These are phyloP conservation scores for Centrapalus pauciflorus DNA, from an alignment of 129 eudicot species.

Conservation along the genomic window DNA sequence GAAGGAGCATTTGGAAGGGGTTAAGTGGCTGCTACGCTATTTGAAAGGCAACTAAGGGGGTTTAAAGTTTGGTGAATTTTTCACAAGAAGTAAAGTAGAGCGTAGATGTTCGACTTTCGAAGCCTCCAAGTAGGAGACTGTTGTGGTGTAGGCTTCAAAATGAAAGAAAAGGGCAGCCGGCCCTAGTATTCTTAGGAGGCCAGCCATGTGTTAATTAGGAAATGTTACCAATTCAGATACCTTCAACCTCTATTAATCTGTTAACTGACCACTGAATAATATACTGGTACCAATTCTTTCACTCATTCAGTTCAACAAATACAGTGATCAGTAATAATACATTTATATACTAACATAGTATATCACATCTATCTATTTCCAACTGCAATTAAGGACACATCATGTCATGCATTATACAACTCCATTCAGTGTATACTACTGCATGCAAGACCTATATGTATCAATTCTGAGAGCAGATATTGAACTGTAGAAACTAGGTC, in stretches of 20 bases:
- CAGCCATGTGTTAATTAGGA: too few relatives aligned
- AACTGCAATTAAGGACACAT: not conserved
- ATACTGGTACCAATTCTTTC: not conserved
- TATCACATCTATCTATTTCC: constrained; percentile 4
- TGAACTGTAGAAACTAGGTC: not conserved
- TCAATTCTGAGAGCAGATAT: not conserved
- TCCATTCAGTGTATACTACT: constrained; percentile 9
- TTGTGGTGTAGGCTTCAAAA: too few relatives aligned
- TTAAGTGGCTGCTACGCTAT: too few relatives aligned
- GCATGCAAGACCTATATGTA: not conserved
- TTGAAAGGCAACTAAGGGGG: too few relatives aligned
- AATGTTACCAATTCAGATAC: not conserved
- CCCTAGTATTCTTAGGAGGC: too few relatives aligned
- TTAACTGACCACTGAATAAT: not conserved
- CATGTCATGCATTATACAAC: constrained; percentile 3
- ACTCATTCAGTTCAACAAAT: not conserved
- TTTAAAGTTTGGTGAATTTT: too few relatives aligned
- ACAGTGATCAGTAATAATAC: not conserved
- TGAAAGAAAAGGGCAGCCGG: too few relatives aligned
- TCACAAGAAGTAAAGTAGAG: too few relatives aligned
- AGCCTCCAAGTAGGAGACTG: too few relatives aligned
- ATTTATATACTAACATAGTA: not conserved
- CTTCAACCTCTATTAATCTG: not conserved
- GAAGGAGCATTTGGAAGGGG: too few relatives aligned
- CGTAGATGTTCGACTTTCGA: too few relatives aligned